Evolutionary conservation across 2,329 filamentous ascomycete genomes (phyloP).

Genomic region (Rhinocladiella mackenziei): DNA sequence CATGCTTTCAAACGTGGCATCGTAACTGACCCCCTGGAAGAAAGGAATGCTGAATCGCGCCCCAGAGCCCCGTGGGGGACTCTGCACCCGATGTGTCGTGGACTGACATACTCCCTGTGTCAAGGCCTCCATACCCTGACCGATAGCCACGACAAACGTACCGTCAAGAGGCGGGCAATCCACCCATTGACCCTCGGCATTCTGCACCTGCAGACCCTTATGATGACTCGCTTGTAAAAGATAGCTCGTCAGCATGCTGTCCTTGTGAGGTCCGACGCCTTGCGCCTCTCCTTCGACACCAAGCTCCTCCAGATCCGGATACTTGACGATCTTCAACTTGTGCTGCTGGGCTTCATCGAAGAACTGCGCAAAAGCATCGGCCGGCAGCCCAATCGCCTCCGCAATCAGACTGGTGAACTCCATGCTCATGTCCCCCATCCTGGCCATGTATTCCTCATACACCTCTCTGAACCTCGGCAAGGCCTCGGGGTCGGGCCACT

Average conservation of each 20-base stretch:
- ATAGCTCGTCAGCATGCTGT: slow-evolving; percentile 73
- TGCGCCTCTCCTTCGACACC: slow-evolving; percentile 49
- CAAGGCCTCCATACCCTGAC: slow-evolving; percentile 79
- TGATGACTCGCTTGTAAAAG: slow-evolving; percentile 76
- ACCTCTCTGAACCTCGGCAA: slow-evolving; percentile 61
- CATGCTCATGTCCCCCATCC: slow-evolving; percentile 69
- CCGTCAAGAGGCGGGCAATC: slow-evolving; percentile 71
- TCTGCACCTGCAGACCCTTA: slow-evolving; percentile 76
- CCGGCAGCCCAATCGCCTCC: slow-evolving; percentile 71
- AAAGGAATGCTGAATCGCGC: slow-evolving; percentile 78
- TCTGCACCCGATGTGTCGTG: slow-evolving; percentile 81
- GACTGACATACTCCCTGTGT: slow-evolving; percentile 77
- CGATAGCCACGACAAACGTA: slow-evolving; percentile 82
- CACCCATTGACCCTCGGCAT: slow-evolving; percentile 72
- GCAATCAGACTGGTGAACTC: slow-evolving; percentile 76
- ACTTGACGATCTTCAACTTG: slow-evolving; percentile 86
- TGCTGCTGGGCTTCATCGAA: slow-evolving; percentile 71
- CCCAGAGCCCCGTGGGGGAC: slow-evolving; percentile 64
- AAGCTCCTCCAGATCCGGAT: slow-evolving; percentile 66
- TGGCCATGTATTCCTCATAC: slow-evolving; percentile 70
- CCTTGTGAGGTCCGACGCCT: slow-evolving; percentile 74
- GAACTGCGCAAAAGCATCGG: slow-evolving; percentile 69
- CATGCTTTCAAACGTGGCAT: slow-evolving; percentile 74
- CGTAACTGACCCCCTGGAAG: slow-evolving; percentile 79
- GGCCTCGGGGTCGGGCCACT: slow-evolving; percentile 66